phyloP scores from a whole-genome alignment of 192 early-diverging fungal genomes.

The Fimicolochytrium jonesii region DNA sequence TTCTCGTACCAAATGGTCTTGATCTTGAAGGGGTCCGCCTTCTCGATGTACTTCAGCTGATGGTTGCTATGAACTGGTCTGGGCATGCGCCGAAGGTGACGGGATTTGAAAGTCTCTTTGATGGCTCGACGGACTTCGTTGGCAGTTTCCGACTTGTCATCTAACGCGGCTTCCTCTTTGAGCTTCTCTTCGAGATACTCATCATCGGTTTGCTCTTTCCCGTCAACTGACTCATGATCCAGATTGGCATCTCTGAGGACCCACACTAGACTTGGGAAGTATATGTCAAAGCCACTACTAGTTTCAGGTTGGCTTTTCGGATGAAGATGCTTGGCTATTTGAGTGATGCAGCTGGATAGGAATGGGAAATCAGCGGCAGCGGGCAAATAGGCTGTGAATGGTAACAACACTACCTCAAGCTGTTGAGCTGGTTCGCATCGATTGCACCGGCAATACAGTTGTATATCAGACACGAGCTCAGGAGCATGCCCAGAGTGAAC shows the following conservation, averaged over 20 bases:
- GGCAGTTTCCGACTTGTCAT: background rate
- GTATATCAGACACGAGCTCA: constrained; percentile 7
- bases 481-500: background rate
- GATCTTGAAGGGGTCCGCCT: background rate
- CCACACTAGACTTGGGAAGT: constrained; percentile 7
- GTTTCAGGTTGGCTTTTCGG: background rate
- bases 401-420: background rate
- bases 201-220: background rate
- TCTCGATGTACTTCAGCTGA: background rate
- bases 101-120: background rate
- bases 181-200: background rate
- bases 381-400: no score
- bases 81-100: background rate
- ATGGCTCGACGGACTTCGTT: background rate
- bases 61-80: background rate
- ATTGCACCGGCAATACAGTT: background rate
- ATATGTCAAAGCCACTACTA: background rate
- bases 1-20: background rate
- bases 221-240: background rate
- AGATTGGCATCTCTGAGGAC: background rate
- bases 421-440: background rate
- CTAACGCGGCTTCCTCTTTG: background rate
- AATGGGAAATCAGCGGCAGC: background rate
- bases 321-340: background rate
- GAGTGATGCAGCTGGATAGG: background rate